Conservation (phyloP, 768 basidiomycete genomes). For the Crucibulum laeve region DNA sequence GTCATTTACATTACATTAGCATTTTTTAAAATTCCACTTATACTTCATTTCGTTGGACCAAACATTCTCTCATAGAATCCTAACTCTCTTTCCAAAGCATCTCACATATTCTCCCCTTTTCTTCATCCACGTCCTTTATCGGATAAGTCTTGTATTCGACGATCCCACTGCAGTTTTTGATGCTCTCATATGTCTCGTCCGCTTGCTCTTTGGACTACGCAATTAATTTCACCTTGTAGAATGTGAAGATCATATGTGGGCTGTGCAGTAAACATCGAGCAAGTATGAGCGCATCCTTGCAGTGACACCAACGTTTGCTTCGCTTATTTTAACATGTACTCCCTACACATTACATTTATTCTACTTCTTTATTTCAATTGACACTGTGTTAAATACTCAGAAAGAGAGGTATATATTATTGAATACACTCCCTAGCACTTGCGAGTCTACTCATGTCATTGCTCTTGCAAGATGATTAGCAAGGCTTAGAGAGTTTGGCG, state of each 20-base stretch:
- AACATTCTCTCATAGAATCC: slow-evolving; percentile 50
- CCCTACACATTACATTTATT: too few species aligned
- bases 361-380: too few species aligned
- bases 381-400: too few species aligned
- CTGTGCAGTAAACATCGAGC: not conserved
- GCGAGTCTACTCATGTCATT: too few species aligned
- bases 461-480: too few species aligned
- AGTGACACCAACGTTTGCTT: too few species aligned
- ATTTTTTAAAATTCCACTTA: too few species aligned
- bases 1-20: too few species aligned
- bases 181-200: slow-evolving; percentile 47
- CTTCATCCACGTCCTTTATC: slow-evolving; percentile 69
- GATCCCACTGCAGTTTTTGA: slow-evolving; percentile 42
- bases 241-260: slow-evolving; percentile 33
- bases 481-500: too few species aligned
- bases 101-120: slow-evolving; percentile 48
- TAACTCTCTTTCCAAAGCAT: slow-evolving; percentile 48
- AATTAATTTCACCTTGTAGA: slow-evolving; percentile 62
- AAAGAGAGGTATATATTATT: too few species aligned
- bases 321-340: too few species aligned
- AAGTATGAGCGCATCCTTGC: slow-evolving; percentile 39
- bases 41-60: slow-evolving; percentile 17
- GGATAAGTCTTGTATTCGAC: slow-evolving; percentile 58
- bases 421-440: too few species aligned
- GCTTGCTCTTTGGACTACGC: slow-evolving; percentile 69